A percentile compares a stretch with the other conserved stretches of the same genome.
phyloP scores from a whole-genome alignment of 768 basidiomycete species.

The Russula dissimulans region DNA sequence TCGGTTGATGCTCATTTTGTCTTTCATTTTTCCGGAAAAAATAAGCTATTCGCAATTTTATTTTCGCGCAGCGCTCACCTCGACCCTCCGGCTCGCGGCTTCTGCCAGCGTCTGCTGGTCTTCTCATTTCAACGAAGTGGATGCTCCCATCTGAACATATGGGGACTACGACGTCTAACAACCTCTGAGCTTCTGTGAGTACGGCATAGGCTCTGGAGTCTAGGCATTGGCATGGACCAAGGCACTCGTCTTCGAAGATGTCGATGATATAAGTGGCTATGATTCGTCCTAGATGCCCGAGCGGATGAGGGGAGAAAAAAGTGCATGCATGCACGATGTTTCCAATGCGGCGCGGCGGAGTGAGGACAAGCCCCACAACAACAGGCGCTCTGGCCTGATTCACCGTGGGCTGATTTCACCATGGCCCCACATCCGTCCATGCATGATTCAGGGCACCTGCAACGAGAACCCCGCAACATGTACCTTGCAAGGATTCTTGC shows the following conservation, averaged over 20 bases:
- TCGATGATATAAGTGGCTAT: background rate
- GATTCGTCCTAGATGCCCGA: background rate
- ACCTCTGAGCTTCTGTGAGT: background rate
- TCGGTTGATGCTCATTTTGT: background rate
- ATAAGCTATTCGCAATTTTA: background rate
- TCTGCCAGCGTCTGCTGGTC: background rate
- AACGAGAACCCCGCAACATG: background rate
- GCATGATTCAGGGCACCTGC: background rate
- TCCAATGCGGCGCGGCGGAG: constrained; percentile 1
- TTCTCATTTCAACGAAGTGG: background rate
- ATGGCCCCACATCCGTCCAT: constrained; percentile 3
- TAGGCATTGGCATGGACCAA: background rate
- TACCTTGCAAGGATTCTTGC: background rate
- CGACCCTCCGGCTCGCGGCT: background rate
- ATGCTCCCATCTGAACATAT: background rate
- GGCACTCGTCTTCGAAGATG: background rate
- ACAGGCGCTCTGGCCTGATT: background rate
- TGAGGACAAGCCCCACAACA: background rate
- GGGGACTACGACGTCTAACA: background rate
- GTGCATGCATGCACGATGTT: background rate
- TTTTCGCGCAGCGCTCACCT: background rate
- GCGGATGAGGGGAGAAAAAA: background rate
- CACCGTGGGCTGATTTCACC: background rate
- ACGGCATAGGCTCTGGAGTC: background rate
- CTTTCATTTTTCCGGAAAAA: background rate